Evolutionary conservation across 2,329 filamentous ascomycete genomes (phyloP).

Genomic region (Claviceps pazoutovae): DNA sequence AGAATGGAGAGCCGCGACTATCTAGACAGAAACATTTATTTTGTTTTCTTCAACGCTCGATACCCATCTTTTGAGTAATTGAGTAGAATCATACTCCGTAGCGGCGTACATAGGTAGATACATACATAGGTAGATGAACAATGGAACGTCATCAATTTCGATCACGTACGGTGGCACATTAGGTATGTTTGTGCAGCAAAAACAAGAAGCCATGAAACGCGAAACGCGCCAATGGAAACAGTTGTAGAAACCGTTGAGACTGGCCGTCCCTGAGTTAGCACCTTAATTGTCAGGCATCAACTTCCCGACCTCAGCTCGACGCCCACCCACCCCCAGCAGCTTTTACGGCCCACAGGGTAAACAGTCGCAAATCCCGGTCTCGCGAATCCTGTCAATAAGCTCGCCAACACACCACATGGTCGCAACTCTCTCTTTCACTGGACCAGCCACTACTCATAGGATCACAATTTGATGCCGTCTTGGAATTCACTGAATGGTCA

Average conservation of each 20-base stretch:
- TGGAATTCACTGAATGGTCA: slow-evolving; percentile 5
- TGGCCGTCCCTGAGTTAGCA: neutral
- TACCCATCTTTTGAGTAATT: no score
- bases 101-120: no score
- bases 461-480: slow-evolving; percentile 12
- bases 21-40: no score
- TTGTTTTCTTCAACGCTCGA: no score
- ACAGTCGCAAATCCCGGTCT: slow-evolving; percentile 4
- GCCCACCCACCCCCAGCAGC: slow-evolving; percentile 5
- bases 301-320: neutral
- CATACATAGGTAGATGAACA: neutral
- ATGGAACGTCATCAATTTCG: neutral
- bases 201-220: no score
- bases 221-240: neutral
- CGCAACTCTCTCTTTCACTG: slow-evolving; percentile 19
- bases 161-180: no score
- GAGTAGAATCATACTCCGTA: no score
- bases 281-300: slow-evolving; percentile 12
- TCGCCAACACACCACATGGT: slow-evolving; percentile 20
- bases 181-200: no score
- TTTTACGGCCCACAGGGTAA: slow-evolving; percentile 12
- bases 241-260: neutral
- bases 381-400: slow-evolving; percentile 12
- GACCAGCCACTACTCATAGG: slow-evolving; percentile 15
- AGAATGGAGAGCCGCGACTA: no score